These are phyloP conservation scores for Collariella sp. DNA, from an alignment of 495 filamentous ascomycete genomes.

Conservation along the genomic window DNA sequence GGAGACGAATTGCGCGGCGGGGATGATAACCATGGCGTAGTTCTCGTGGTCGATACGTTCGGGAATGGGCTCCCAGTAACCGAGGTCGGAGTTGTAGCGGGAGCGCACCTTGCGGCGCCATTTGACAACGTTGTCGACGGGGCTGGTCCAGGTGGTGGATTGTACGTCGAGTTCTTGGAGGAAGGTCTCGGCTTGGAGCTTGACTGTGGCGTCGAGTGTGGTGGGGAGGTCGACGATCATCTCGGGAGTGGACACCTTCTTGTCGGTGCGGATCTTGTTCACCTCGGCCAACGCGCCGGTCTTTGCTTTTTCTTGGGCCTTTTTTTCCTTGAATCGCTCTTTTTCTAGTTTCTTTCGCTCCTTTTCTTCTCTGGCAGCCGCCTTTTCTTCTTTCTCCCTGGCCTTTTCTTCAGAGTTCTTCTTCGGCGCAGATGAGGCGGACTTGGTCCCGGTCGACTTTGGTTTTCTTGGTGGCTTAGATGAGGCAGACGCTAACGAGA, in stretches of 20 bases:
- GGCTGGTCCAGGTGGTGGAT: constrained; percentile 38
- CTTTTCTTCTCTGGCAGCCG: constrained; percentile 42
- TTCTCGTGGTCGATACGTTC: constrained; percentile 51
- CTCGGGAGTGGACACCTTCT: constrained; percentile 65
- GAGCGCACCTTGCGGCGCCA: constrained; percentile 67
- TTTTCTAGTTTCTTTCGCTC: constrained; percentile 44
- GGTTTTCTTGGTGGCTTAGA: background rate
- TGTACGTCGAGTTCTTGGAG: constrained; percentile 35
- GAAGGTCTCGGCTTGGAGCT: constrained; percentile 50
- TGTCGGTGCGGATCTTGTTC: constrained; percentile 68
- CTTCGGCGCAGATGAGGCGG: constrained; percentile 12
- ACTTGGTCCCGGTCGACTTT: background rate
- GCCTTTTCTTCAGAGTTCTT: constrained; percentile 31
- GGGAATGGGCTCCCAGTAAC: constrained; percentile 59
- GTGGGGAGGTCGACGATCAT: constrained; percentile 76
- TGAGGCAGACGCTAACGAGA: background rate
- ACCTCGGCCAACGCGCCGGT: constrained; percentile 62
- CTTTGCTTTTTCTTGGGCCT: constrained; percentile 54
- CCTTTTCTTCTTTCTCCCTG: constrained; percentile 29
- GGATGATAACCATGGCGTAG: constrained; percentile 58
- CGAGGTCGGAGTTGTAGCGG: constrained; percentile 51
- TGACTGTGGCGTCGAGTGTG: constrained; percentile 46
- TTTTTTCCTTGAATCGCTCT: constrained; percentile 50
- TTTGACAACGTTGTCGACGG: constrained; percentile 52
- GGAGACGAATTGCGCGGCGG: constrained; percentile 61